Evolutionary conservation across 805 yeast genomes (phyloP).

Genomic region (Teunomyces cretensis): DNA sequence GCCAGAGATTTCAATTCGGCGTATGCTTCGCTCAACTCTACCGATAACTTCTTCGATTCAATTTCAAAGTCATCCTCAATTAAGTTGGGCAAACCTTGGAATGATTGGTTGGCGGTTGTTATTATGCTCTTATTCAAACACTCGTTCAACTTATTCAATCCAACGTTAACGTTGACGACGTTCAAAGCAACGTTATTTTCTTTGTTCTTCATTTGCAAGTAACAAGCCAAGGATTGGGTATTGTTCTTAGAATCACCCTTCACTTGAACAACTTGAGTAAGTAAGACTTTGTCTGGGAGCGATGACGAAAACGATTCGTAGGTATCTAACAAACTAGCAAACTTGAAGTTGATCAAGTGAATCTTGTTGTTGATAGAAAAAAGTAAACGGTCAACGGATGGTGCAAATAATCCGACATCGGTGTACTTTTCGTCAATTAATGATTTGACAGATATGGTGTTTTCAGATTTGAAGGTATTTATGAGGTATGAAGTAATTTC

Average conservation of each 20-base stretch:
- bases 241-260: slow-evolving; percentile 45
- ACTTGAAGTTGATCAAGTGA: slow-evolving; percentile 45
- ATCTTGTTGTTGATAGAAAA: slow-evolving; percentile 40
- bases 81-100: slow-evolving; percentile 28
- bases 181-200: slow-evolving; percentile 46
- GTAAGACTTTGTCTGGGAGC: slow-evolving; percentile 25
- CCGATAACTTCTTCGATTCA: slow-evolving; percentile 13
- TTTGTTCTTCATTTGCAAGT: slow-evolving; percentile 39
- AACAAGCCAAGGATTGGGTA: slow-evolving; percentile 41
- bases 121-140: slow-evolving; percentile 63
- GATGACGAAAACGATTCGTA: slow-evolving; percentile 14
- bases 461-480: slow-evolving; percentile 20
- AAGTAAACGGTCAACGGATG: slow-evolving; percentile 48
- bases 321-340: slow-evolving; percentile 37
- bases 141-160: slow-evolving; percentile 66
- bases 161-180: slow-evolving; percentile 55
- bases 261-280: slow-evolving; percentile 32
- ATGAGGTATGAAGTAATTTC: slow-evolving; percentile 22
- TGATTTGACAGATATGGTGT: slow-evolving; percentile 19
- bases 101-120: slow-evolving; percentile 9
- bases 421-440: slow-evolving; percentile 11
- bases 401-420: slow-evolving; percentile 33
- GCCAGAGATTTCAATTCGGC: slow-evolving; percentile 20
- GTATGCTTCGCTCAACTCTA: slow-evolving; percentile 24
- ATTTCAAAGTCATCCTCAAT: slow-evolving; percentile 19